Conservation (phyloP, 164 flowering plant species). For the Magnolia changhungtana region DNA sequence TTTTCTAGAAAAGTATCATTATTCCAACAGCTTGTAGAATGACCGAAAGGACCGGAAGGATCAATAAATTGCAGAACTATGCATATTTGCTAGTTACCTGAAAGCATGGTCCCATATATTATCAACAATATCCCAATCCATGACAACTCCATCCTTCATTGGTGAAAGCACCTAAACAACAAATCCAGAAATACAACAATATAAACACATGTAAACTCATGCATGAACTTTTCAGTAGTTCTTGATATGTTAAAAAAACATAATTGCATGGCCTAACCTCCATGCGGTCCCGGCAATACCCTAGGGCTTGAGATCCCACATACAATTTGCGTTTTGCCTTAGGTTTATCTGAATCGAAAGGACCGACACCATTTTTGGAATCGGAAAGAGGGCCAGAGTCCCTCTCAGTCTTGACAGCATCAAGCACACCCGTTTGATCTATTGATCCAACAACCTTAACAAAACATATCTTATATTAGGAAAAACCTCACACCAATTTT, state of each 20-base stretch:
- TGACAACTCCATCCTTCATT: slow-evolving; percentile 75
- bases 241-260: not conserved
- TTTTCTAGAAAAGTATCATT: slow-evolving; percentile 1
- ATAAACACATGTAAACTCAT: not conserved
- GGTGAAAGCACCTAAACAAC: slow-evolving; percentile 73
- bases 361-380: slow-evolving; percentile 41
- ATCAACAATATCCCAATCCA: slow-evolving; percentile 96
- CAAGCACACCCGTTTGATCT: slow-evolving; percentile 67
- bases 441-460: slow-evolving; percentile 76
- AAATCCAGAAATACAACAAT: not conserved
- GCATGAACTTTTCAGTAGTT: not conserved
- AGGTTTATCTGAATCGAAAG: slow-evolving; percentile 55
- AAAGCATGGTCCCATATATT: slow-evolving; percentile 96
- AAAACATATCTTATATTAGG: slow-evolving; percentile 4
- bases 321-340: slow-evolving; percentile 77
- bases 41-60: not conserved
- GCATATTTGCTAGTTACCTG: slow-evolving; percentile 38
- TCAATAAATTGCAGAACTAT: not conserved
- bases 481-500: not conserved
- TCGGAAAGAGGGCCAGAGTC: slow-evolving; percentile 52
- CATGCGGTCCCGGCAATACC: slow-evolving; percentile 91
- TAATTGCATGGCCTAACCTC: slow-evolving; percentile 50
- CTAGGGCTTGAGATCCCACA: slow-evolving; percentile 88
- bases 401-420: slow-evolving; percentile 50
- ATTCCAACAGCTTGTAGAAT: not conserved